Evolutionary conservation across 495 filamentous ascomycete genomes (phyloP).

Genomic region (Penicillium ucsense): DNA sequence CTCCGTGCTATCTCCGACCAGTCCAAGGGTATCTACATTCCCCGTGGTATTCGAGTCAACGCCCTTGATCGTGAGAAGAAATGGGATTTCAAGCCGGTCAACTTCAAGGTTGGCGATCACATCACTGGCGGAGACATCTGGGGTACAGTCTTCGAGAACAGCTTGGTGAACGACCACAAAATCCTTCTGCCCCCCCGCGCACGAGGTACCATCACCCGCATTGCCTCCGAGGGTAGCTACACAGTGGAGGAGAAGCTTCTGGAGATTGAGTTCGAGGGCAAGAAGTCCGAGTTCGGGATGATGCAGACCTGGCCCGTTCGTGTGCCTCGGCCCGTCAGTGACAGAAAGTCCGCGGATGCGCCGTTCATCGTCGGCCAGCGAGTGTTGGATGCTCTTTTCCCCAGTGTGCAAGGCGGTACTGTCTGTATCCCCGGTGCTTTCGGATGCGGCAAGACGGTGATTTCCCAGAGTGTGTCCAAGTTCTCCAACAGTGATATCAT

Average conservation of each 20-base stretch:
- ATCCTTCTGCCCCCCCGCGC: slow-evolving; percentile 90
- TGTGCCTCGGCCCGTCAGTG: slow-evolving; percentile 80
- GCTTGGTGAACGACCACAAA: slow-evolving; percentile 87
- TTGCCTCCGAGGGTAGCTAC: slow-evolving; percentile 82
- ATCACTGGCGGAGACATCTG: slow-evolving; percentile 94
- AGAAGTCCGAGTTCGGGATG: slow-evolving; percentile 86
- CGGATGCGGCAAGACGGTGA: slow-evolving; percentile 98
- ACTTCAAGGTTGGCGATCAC: slow-evolving; percentile 88
- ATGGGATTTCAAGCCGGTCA: slow-evolving; percentile 86
- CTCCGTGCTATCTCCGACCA: slow-evolving; percentile 70
- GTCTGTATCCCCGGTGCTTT: slow-evolving; percentile 98
- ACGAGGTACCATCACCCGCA: slow-evolving; percentile 80
- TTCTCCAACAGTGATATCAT: slow-evolving; percentile 99
- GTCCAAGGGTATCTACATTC: slow-evolving; percentile 88
- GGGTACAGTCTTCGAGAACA: slow-evolving; percentile 93
- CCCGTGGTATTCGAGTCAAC: slow-evolving; percentile 84
- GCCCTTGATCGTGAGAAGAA: slow-evolving; percentile 79
- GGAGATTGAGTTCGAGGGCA: slow-evolving; percentile 94
- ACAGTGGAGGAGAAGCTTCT: slow-evolving; percentile 91
- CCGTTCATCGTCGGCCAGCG: slow-evolving; percentile 95
- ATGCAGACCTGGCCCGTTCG: slow-evolving; percentile 99
- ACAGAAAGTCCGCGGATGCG: slow-evolving; percentile 77
- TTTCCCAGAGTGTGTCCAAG: slow-evolving; percentile 95
- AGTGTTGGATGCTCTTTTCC: slow-evolving; percentile 96
- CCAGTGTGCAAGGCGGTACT: slow-evolving; percentile 92